Conservation (phyloP, 1,284 basidiomycete genomes). For the Papiliotrema flavescens region DNA sequence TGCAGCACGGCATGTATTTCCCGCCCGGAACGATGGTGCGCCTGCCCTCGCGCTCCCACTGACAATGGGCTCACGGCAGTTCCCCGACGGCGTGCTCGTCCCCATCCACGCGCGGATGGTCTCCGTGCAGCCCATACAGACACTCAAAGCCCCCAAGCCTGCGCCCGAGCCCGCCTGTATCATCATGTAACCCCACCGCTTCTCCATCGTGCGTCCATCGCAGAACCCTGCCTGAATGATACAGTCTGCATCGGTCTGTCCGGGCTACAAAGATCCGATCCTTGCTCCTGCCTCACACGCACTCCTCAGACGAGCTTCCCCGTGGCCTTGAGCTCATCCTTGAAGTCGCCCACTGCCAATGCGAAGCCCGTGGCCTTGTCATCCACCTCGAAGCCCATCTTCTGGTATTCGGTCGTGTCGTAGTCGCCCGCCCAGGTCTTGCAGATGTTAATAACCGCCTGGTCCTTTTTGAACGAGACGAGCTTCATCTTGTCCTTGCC, state of each 20-base stretch:
- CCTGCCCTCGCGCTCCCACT: no score
- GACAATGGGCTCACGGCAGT: slow-evolving; percentile 10
- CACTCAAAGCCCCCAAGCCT: slow-evolving; percentile 2
- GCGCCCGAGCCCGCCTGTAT: slow-evolving; percentile 17
- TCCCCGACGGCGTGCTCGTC: slow-evolving; percentile 37
- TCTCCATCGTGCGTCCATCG: no score
- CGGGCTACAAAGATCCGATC: no score
- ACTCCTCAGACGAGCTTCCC: neutral
- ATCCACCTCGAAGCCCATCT: slow-evolving; percentile 46
- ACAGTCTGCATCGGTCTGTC: no score
- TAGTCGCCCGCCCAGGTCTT: slow-evolving; percentile 49
- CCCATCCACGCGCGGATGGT: slow-evolving; percentile 40
- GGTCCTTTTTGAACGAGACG: slow-evolving; percentile 46
- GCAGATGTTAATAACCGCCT: slow-evolving; percentile 45
- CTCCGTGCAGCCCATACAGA: slow-evolving; percentile 33
- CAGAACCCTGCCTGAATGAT: no score
- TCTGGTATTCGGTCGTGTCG: slow-evolving; percentile 32
- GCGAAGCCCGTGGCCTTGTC: slow-evolving; percentile 41
- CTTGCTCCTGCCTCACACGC: neutral
- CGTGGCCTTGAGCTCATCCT: slow-evolving; percentile 25
- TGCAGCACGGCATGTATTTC: slow-evolving; percentile 35
- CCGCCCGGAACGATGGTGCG: slow-evolving; percentile 39
- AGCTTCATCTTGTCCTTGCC: slow-evolving; percentile 42
- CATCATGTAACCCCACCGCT: slow-evolving; percentile 10
- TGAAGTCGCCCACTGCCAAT: slow-evolving; percentile 47